These are phyloP conservation scores for Marsdenia floribunda DNA, from an alignment of 257 asterid genomes.

Conservation along the genomic window DNA sequence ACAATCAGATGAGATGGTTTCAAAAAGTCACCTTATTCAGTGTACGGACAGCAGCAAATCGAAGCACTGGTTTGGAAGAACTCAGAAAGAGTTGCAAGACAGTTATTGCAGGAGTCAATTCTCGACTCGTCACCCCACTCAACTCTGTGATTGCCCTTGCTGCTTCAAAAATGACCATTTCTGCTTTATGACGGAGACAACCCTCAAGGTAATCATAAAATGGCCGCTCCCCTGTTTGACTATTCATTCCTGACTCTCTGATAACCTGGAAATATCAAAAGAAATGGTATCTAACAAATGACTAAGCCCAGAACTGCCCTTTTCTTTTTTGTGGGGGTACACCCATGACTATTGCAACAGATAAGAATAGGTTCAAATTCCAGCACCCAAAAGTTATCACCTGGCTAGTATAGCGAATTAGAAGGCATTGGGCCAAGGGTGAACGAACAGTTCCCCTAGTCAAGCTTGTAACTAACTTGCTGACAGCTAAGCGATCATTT, in stretches of 20 bases:
- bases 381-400: slow-evolving; percentile 19
- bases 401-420: slow-evolving; percentile 93
- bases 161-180: slow-evolving; percentile 95
- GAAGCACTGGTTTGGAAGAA: slow-evolving; percentile 88
- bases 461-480: slow-evolving; percentile 87
- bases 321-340: not conserved
- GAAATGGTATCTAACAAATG: slow-evolving; percentile 12
- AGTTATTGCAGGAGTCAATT: slow-evolving; percentile 90
- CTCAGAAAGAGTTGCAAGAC: slow-evolving; percentile 85
- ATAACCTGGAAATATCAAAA: slow-evolving; percentile 54
- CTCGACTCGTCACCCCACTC: slow-evolving; percentile 74
- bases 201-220: slow-evolving; percentile 92
- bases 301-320: not conserved
- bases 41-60: slow-evolving; percentile 97
- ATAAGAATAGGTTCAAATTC: not conserved
- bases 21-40: slow-evolving; percentile 66
- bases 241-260: slow-evolving; percentile 67
- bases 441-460: slow-evolving; percentile 93
- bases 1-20: not conserved
- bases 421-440: slow-evolving; percentile 91
- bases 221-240: slow-evolving; percentile 80
- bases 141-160: slow-evolving; percentile 94
- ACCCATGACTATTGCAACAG: not conserved
- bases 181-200: slow-evolving; percentile 94
- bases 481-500: slow-evolving; percentile 91